Base-by-base conservation (phyloP, 148 eudicot species). In the Persicaria maculosa region DNA sequence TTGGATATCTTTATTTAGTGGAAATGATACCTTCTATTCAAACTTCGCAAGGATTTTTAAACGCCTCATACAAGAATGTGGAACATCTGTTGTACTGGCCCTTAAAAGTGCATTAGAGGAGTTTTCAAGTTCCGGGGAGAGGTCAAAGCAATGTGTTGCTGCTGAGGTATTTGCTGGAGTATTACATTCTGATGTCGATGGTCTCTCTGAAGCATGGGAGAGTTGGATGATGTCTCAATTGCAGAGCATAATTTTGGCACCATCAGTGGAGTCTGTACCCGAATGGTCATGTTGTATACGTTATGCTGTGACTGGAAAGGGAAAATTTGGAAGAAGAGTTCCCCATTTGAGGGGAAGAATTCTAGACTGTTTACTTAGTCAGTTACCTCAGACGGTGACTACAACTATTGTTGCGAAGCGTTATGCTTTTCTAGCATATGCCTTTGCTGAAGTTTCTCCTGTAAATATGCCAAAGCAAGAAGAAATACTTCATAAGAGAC, bases 91-190 rank as follows among this genome's bases (percentile, higher is more conserved):
- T 74, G 64, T 90, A 74, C 54, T 80, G 73, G 84, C 96, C 72
- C 82, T 92, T 47, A 89, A 81, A 81, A 78, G 81, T 80, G 82
- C 92, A 64, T 73, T 96, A 68, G 89, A 85, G 78, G 97, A 90
- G 81, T 90, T 90, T 81, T 80, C 91, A 76, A 88, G 76, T 81
- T 87, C 97, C 50, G 87, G 91, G 82, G 99, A 96, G 84, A 89
- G 97, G 83, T 83, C 99, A 59, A 96, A 92, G 82, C 99, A 90
- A 81, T 92, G 99, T 86, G 97, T 96, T 84, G 99, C 99, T 72
- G 97, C 99, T 75, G 99, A 92, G 84, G 97, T 90, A 77, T 83
- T 90, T 81, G 92, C 97, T 71, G 99, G 99, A 61, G 77, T 89
- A 78, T 83, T 96, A 75, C 97, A 96, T 88, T 89, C 97, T 79